Percentiles rank a stretch among this genome's conserved stretches.
Conservation (phyloP, 805 yeast genomes). For the Candida ortonii region DNA sequence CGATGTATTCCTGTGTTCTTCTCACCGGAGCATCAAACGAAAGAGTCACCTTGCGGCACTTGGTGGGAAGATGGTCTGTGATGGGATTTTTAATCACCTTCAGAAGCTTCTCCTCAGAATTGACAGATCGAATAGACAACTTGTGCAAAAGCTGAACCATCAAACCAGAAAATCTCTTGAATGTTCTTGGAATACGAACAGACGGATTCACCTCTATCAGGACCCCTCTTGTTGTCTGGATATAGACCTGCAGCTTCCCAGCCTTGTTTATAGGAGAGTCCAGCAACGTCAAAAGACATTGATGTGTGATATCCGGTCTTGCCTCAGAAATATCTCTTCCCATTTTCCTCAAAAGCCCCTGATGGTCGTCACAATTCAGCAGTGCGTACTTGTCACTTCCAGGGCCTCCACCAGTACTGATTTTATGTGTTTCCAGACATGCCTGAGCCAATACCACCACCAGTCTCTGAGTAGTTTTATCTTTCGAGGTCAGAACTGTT, state of each 20-base stretch:
- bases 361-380: slow-evolving; percentile 97
- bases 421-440: slow-evolving; percentile 90
- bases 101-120: slow-evolving; percentile 89
- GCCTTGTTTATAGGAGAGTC: slow-evolving; percentile 99
- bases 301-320: slow-evolving; percentile 98
- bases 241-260: slow-evolving; percentile 93
- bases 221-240: slow-evolving; percentile 93
- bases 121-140: slow-evolving; percentile 88
- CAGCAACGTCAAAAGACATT: slow-evolving; percentile 86
- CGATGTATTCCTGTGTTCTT: slow-evolving; percentile 85
- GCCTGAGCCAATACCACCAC: slow-evolving; percentile 96
- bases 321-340: slow-evolving; percentile 97
- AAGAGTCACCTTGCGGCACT: slow-evolving; percentile 89
- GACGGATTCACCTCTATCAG: slow-evolving; percentile 93
- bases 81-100: slow-evolving; percentile 96
- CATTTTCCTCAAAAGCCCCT: slow-evolving; percentile 91
- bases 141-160: slow-evolving; percentile 96
- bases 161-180: slow-evolving; percentile 94
- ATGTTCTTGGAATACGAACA: slow-evolving; percentile 96
- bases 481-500: slow-evolving; percentile 72
- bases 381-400: slow-evolving; percentile 90
- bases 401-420: slow-evolving; percentile 66
- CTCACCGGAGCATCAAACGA: slow-evolving; percentile 88
- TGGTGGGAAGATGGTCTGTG: slow-evolving; percentile 93
- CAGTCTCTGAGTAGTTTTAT: slow-evolving; percentile 80